Conservation (phyloP, 2,329 filamentous ascomycete species). For the Calonectria naviculata region DNA sequence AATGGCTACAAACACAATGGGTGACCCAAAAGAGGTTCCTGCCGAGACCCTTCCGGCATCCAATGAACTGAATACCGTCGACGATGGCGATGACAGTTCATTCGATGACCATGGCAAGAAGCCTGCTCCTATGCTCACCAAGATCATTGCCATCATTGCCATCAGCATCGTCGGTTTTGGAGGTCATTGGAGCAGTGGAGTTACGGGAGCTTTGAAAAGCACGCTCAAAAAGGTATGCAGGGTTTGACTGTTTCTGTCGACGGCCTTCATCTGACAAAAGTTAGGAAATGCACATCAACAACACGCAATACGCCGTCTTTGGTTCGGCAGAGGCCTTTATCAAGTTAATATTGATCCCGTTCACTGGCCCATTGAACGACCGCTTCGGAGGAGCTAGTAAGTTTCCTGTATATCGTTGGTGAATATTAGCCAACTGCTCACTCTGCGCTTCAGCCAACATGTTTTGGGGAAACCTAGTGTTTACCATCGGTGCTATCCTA, state of each 20-base stretch:
- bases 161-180: conserved; percentile 68
- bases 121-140: conserved; percentile 41
- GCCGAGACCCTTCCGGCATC: conserved; percentile 7
- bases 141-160: conserved; percentile 55
- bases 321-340: conserved; percentile 73
- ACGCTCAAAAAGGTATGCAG: conserved; percentile 64
- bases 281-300: conserved; percentile 66
- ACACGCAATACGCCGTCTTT: conserved; percentile 68
- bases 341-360: conserved; percentile 64
- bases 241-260: background rate
- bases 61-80: conserved; percentile 10
- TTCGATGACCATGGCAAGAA: conserved; percentile 30
- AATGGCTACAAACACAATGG: conserved; percentile 13
- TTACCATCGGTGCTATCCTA: conserved; percentile 67
- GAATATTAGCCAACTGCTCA: background rate
- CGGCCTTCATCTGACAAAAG: background rate
- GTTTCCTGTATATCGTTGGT: conserved; percentile 7
- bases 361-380: conserved; percentile 67
- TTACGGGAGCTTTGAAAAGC: conserved; percentile 70
- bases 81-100: conserved; percentile 23
- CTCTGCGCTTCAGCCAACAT: conserved; percentile 54
- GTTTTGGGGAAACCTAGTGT: conserved; percentile 70
- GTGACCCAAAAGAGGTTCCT: conserved; percentile 1
- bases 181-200: conserved; percentile 67
- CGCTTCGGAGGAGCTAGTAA: conserved; percentile 66